Evolutionary conservation across 106 monocot species (phyloP), one percentile per base, ranked within the genome.

Genomic region (Vanilla planifolia): DNA sequence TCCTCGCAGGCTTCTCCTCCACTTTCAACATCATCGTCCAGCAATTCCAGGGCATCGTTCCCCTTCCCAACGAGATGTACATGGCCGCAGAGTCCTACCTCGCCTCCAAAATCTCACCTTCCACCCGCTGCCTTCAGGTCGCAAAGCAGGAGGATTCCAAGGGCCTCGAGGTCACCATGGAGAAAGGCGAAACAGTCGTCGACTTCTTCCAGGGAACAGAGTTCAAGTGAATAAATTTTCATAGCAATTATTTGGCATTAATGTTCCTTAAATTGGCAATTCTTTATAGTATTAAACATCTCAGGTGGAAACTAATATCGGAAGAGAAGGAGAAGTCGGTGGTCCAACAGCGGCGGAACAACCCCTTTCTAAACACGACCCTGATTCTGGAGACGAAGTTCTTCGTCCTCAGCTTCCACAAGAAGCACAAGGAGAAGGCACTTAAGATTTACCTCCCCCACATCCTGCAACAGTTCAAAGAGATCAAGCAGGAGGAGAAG

Each of bases 171-270:
- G 48, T 60, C 16, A 40, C 50, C n/a, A 25, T 74, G 4, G 67
- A 37, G 0, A 23, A 33, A 2, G 51, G 51, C 3, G 67, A 74
- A 20, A 25, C 43, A 4, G 19, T 67, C 33, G 28, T 21, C 26
- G 74, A 74, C n/a, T 26, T 27, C 3, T 74, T 67, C 48, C 39
- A 44, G 1, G 74, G 74, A 19, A 43, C 56, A 22, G 5, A 52
- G 2, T 25, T 67, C n/a, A n/a, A n/a, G n/a, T n/a, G n/a, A n/a
- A n/a, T n/a, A n/a, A n/a, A n/a, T n/a, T n/a, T n/a, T n/a, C n/a
- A n/a, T n/a, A n/a, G n/a, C n/a, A n/a, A n/a, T n/a, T n/a, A n/a
- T n/a, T n/a, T n/a, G n/a, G n/a, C n/a, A n/a, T n/a, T n/a, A n/a
- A n/a, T n/a, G n/a, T n/a, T n/a, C n/a, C n/a, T n/a, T n/a, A n/a